phyloP scores from a whole-genome alignment of 306 rosid species.

The Quercus dentata region DNA sequence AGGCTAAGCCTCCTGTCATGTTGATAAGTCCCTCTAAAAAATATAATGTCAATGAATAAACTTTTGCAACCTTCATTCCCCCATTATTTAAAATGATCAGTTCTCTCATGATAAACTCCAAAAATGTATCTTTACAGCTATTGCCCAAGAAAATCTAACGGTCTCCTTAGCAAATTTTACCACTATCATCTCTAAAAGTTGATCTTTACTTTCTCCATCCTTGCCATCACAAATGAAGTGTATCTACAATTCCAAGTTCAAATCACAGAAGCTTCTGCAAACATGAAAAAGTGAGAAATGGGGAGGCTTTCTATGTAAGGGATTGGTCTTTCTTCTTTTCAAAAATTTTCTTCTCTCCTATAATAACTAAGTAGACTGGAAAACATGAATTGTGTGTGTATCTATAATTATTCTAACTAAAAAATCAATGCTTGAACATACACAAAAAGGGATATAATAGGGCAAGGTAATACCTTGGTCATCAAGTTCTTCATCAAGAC shows the following conservation, averaged over 20 bases:
- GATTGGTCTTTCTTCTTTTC: not conserved
- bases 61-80: not conserved
- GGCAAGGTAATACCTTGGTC: constrained; percentile 57
- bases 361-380: not conserved
- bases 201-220: not conserved
- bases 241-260: not conserved
- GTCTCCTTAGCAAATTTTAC: not conserved
- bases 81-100: not conserved
- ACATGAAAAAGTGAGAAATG: not conserved
- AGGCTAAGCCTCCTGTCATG: not conserved
- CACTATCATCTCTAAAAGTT: not conserved
- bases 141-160: not conserved
- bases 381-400: not conserved
- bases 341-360: not conserved
- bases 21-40: not conserved
- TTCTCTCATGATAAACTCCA: not conserved
- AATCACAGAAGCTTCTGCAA: not conserved
- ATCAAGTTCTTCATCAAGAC: constrained; percentile 32
- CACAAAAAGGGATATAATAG: not conserved
- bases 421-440: not conserved
- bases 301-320: not conserved
- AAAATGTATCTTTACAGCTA: not conserved
- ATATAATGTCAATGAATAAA: not conserved
- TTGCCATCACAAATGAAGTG: not conserved
- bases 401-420: constrained; percentile 4